Evolutionary conservation across 1,284 basidiomycete genomes (phyloP).

Genomic region (Coriolopsis trogii): DNA sequence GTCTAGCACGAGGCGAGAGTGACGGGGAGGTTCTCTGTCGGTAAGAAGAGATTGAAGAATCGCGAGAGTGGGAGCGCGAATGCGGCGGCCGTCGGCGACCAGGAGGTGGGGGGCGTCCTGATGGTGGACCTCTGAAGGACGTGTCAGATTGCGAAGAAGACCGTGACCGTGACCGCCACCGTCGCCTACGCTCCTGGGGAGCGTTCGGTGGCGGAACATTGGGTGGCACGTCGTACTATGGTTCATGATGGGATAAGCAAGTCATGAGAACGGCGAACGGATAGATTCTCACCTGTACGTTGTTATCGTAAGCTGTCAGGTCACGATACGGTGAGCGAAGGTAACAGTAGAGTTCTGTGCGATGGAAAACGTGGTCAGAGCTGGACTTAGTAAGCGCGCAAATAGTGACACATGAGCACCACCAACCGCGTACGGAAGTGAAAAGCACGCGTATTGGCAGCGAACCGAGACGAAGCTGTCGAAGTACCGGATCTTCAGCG

Average conservation of each 20-base stretch:
- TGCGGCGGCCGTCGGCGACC: conserved; percentile 1
- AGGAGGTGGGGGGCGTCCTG: conserved; percentile 5
- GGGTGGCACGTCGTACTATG: conserved; percentile 57
- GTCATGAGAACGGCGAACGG: conserved; percentile 3
- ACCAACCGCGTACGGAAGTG: not conserved
- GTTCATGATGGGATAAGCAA: conserved; percentile 5
- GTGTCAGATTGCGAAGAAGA: conserved; percentile 22
- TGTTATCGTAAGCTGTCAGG: conserved; percentile 76
- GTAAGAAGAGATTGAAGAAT: not conserved
- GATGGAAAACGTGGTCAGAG: conserved; percentile 11
- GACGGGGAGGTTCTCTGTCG: not conserved
- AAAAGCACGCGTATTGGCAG: not conserved
- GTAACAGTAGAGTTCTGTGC: conserved; percentile 81
- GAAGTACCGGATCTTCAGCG: not conserved
- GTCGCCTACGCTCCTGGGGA: conserved; percentile 45
- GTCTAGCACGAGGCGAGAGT: not conserved
- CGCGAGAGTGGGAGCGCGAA: conserved; percentile 4
- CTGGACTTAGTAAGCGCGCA: conserved; percentile 4
- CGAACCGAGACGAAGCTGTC: not conserved
- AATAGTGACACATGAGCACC: conserved; percentile 6
- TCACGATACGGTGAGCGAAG: conserved; percentile 84
- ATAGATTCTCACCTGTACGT: conserved; percentile 67
- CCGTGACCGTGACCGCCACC: conserved; percentile 25
- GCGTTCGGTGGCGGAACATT: conserved; percentile 37
- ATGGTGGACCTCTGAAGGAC: not conserved